Base-by-base conservation (phyloP, 2,329 filamentous ascomycete species). In the Colletotrichum tabaci region DNA sequence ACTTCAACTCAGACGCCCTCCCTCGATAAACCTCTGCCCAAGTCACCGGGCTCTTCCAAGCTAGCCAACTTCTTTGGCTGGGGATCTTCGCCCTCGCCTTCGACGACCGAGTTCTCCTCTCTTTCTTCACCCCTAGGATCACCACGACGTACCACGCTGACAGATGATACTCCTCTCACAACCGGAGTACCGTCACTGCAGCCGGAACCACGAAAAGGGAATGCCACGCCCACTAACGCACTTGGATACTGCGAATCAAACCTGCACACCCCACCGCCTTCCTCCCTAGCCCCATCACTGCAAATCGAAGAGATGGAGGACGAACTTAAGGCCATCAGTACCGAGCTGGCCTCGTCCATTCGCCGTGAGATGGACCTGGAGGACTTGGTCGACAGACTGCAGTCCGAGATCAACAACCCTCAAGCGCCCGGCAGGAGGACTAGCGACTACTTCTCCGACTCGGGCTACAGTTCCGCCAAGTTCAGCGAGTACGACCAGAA, bases 391-490 rank as follows among this genome's bases (percentile, higher is more conserved):
- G 96, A 99, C 75, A 88, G 93, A 69, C 84, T 97, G 76, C 95
- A 98, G 80, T 85, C 90, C n/a, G 95, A 98, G 78, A 87, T 87
- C 74, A 88, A 86, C 81, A 87, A 90, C 82, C 78, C 87, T 77
- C 83, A 86, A 81, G 79, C 85, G 75, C 77, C 87, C 38, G 91
- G 89, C 74, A 92, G 93, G 80, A 90, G 96, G 72, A 97, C 94
- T 12, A 98, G 96, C 83, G 96, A 99, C 83, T 98, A 99, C 84
- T 99, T 96, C 80, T 99, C 96, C 2, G 96, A 99, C 81, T 98
- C 95, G 7, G 96, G 96, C 42, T 92, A 94, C 69, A 96, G 94
- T 80, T 96, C 94, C 1, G 88, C 94, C 64, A 93, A 94, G 77
- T 92, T 92, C 77, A 91, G 92, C 73, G 92, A 94, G 57, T 85